Evolutionary conservation across 2,329 filamentous ascomycete genomes (phyloP).

Genomic region (Phialophora macrospora): DNA sequence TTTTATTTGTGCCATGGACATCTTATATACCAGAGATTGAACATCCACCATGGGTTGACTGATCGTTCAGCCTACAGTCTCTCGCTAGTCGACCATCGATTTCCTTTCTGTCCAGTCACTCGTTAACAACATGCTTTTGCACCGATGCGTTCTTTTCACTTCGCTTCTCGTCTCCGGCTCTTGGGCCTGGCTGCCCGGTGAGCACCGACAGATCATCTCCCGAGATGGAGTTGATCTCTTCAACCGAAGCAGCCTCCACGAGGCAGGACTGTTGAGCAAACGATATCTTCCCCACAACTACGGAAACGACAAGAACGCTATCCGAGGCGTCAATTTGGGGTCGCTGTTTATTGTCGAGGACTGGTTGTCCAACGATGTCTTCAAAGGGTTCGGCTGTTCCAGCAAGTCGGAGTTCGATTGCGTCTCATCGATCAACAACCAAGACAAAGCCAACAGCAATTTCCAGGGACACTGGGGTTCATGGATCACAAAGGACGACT

Average conservation of each 20-base stretch:
- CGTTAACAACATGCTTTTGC: conserved; percentile 15
- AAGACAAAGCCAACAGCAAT: conserved; percentile 52
- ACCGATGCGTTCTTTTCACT: conserved; percentile 1
- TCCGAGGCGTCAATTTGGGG: conserved; percentile 62
- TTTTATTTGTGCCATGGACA: neutral
- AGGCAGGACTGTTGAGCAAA: conserved; percentile 26
- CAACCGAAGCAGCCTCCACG: conserved; percentile 26
- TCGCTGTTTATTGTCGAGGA: conserved; percentile 60
- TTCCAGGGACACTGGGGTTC: conserved; percentile 59
- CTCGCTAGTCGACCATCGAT: neutral
- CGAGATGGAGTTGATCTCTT: conserved; percentile 41
- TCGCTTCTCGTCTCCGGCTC: conserved; percentile 15
- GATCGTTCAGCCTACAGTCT: neutral
- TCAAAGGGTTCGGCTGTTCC: conserved; percentile 56
- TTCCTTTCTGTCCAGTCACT: conserved; percentile 7
- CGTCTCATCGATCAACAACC: conserved; percentile 53
- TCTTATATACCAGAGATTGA: conserved; percentile 3
- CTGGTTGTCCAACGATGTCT: conserved; percentile 57
- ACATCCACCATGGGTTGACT: neutral
- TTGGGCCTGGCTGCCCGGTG: conserved; percentile 41
- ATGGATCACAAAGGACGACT: conserved; percentile 57
- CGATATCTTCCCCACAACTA: conserved; percentile 23
- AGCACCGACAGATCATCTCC: conserved; percentile 40
- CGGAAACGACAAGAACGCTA: conserved; percentile 44
- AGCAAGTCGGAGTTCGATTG: conserved; percentile 56